These are phyloP conservation scores for Hericium coralloides DNA, from an alignment of 768 basidiomycete genomes.

Conservation along the genomic window DNA sequence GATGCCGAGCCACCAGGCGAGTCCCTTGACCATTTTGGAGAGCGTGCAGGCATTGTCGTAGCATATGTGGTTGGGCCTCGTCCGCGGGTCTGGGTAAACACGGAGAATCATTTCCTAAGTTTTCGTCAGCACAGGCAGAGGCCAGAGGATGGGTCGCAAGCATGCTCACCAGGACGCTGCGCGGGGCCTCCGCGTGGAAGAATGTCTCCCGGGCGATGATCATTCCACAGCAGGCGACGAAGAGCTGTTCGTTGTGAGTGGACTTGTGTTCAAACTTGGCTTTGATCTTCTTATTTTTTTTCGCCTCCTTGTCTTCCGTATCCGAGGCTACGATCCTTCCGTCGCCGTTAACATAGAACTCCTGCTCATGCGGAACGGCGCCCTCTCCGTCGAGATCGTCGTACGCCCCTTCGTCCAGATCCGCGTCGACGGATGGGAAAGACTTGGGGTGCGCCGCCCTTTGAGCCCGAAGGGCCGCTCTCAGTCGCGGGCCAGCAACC, in stretches of 20 bases:
- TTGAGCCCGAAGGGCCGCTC: no score
- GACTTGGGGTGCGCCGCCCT: no score
- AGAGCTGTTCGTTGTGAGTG: conserved; percentile 15
- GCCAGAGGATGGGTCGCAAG: not conserved
- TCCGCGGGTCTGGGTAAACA: not conserved
- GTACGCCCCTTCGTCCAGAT: no score
- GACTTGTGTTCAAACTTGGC: conserved; percentile 1
- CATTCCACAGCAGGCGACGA: conserved; percentile 10
- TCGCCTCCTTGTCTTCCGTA: no score
- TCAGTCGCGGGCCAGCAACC: no score
- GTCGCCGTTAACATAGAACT: no score
- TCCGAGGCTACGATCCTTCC: no score
- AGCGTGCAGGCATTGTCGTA: not conserved
- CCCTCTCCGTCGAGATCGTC: no score
- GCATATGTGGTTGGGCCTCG: not conserved
- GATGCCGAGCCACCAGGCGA: conserved; percentile 3
- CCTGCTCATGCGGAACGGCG: no score
- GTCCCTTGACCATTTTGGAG: not conserved
- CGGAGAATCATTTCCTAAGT: not conserved
- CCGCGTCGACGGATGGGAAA: no score
- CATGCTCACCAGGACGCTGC: conserved; percentile 8
- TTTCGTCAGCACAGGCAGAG: not conserved
- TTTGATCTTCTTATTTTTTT: not conserved
- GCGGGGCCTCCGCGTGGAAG: conserved; percentile 7
- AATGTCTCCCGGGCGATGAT: conserved; percentile 11